Base-by-base conservation (phyloP, 1,284 basidiomycete species). In the Ceratobasidium theobromae region DNA sequence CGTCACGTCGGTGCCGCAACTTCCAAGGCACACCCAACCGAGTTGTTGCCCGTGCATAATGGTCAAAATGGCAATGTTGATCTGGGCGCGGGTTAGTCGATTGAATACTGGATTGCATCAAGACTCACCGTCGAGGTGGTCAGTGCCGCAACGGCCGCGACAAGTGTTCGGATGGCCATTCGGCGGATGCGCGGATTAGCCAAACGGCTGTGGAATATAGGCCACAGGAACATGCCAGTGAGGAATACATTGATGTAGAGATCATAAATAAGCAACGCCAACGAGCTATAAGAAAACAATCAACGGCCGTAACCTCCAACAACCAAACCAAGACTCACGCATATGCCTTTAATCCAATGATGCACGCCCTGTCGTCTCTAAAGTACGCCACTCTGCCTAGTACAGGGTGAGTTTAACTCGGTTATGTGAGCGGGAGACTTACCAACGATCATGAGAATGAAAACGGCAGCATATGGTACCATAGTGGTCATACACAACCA, bases 1-100 rank as follows among this genome's bases (percentile, higher is more conserved):
- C 21, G 78, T 74, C 45, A 82, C 82, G 71, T 85, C 83, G 12
- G 74, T 75, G 4, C 79, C 80, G 69, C 84, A 86, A 65, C 79
- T 79, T 12, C 77, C 78, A 1, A 86, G 75, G 71, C 83, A 84
- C 16, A 85, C 77, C 80, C 80, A 84, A 3, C 78, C 82, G 12
- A 82, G 75, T 71, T 85, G 78, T 33, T 75, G 72, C 4, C 84
- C 84, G 41, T 82, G 73, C 73, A 82, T 72, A 27, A 79, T 41
- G 8, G 81, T 80, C 41, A 86, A 75, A 14, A 84, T 72, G 21
- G 78, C 72, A 57, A 84, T 81, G 70, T 85, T 86, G 55, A 80
- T 68, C 55, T 53, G 25, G 2, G 21, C 3, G 23, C 12, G 12
- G 16, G 25, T 64, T 30, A 62, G 25, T 16, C 12, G 28, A 11